Evolutionary conservation across 106 monocot species (phyloP).

Genomic region (Dactylorhiza incarnata): DNA sequence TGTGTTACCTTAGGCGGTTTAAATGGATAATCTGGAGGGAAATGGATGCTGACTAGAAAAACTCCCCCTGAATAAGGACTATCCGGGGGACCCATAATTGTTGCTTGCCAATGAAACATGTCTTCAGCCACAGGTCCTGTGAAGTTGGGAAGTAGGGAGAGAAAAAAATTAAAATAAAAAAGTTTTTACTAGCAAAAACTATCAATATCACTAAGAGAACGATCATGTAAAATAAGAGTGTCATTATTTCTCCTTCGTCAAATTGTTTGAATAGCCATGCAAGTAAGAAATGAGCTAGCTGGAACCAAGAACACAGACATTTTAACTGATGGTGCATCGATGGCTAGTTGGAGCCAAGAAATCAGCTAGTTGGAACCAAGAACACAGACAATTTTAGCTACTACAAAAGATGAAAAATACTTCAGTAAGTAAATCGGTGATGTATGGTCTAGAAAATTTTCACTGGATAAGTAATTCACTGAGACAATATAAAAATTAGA

Average conservation of each 20-base stretch:
- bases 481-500: neutral
- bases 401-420: neutral
- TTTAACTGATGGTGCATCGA: too few species aligned
- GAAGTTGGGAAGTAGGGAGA: neutral
- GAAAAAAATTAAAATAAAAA: neutral
- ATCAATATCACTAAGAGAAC: too few species aligned
- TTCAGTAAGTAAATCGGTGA: neutral
- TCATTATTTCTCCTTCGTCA: too few species aligned
- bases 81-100: conserved; percentile 30
- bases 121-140: conserved; percentile 24
- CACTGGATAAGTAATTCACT: neutral
- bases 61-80: conserved; percentile 29
- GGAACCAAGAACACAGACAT: too few species aligned
- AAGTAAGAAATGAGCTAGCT: too few species aligned
- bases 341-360: neutral
- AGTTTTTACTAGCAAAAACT: neutral
- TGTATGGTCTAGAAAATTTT: neutral
- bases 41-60: conserved; percentile 24
- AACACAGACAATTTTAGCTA: neutral
- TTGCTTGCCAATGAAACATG: conserved; percentile 40
- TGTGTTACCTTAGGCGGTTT: conserved; percentile 22
- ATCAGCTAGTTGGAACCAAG: neutral
- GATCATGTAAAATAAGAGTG: too few species aligned
- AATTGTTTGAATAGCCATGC: too few species aligned
- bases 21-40: conserved; percentile 35